Conservation (phyloP, 2,329 filamentous ascomycete genomes). For the Conoideocrella luteorostrata region DNA sequence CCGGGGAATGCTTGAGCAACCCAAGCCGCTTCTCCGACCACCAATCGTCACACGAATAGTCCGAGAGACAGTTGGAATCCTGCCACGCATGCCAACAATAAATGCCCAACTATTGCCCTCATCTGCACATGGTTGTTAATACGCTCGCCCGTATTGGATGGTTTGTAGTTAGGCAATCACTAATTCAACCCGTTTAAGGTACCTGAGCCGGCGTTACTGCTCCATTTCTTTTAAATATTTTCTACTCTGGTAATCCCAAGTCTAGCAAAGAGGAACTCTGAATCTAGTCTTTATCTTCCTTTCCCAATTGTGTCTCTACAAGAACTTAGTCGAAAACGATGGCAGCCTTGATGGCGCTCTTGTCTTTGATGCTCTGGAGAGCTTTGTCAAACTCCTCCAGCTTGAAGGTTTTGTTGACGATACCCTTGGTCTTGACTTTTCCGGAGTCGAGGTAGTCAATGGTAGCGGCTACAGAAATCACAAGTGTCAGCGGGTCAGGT, state of each 20-base stretch:
- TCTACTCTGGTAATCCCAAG: neutral
- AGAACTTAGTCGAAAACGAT: conserved; percentile 57
- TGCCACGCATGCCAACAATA: too few relatives aligned
- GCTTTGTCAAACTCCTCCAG: conserved; percentile 68
- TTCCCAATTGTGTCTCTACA: neutral
- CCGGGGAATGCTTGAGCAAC: too few relatives aligned
- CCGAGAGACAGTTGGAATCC: too few relatives aligned
- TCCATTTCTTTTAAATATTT: too few relatives aligned
- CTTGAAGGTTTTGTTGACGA: conserved; percentile 67
- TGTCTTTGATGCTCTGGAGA: conserved; percentile 64
- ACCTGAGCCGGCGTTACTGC: too few relatives aligned
- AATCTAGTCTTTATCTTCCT: neutral
- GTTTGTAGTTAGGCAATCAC: too few relatives aligned
- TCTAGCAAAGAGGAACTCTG: neutral
- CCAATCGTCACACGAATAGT: too few relatives aligned
- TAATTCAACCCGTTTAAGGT: too few relatives aligned
- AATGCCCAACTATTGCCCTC: too few relatives aligned
- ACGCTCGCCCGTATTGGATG: too few relatives aligned
- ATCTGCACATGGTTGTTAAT: too few relatives aligned
- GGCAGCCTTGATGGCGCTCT: conserved; percentile 67
- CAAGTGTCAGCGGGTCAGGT: neutral
- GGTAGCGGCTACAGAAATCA: conserved; percentile 29
- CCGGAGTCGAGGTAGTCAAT: conserved; percentile 50
- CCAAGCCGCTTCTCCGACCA: too few relatives aligned
- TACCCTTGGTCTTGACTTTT: conserved; percentile 58